Evolutionary conservation across 331 rosid species (phyloP), one percentile per base, ranked within the genome.

Genomic region (Dryas integrifolia): DNA sequence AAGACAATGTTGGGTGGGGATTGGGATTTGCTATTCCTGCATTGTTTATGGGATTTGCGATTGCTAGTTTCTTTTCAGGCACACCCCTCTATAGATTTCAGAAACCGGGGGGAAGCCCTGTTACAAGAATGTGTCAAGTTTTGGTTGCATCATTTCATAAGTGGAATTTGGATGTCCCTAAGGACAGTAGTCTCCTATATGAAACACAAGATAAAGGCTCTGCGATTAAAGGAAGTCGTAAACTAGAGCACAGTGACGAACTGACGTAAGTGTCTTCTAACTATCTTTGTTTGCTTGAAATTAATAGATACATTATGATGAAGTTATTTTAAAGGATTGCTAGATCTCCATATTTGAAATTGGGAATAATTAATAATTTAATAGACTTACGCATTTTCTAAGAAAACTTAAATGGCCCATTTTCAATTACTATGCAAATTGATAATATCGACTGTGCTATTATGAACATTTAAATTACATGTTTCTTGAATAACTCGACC

Each of bases 1-100:
- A 94, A 85, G 97, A 94, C 74, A 94, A 94, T 85, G 87, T 90
- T 5, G 96, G 98, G 44, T 95, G 96, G 98, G 98, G 97, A 43
- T 63, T 95, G 48, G 98, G 98, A 84, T 95, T 95, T 78, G 96
- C 97, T 76, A 88, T 95, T 85, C 98, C 98, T 63, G 87, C 97
- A 53, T 13, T 89, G 70, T 89, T 86, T 75, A 89, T 94, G 98
- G 96, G 80, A 11, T 26, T 94, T 64, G 96, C 98, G 50, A 91
- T 89, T 18, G 77, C 77, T 65, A 89, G 96, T 68, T 91, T 94
- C 87, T 80, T 94, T 77, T 21, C 86, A 3, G 98, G 98, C 58
- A 91, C 96, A 59, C 80, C 91, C 67, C 88, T 88, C 50, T 94
- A 91, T 75, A 86, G 96, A 82, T 94, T 91, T 83, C 98, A 94